Percentiles rank a stretch among this genome's conserved stretches.
Conservation (phyloP, 495 filamentous ascomycete genomes). For the Xylaria bambusicola region DNA sequence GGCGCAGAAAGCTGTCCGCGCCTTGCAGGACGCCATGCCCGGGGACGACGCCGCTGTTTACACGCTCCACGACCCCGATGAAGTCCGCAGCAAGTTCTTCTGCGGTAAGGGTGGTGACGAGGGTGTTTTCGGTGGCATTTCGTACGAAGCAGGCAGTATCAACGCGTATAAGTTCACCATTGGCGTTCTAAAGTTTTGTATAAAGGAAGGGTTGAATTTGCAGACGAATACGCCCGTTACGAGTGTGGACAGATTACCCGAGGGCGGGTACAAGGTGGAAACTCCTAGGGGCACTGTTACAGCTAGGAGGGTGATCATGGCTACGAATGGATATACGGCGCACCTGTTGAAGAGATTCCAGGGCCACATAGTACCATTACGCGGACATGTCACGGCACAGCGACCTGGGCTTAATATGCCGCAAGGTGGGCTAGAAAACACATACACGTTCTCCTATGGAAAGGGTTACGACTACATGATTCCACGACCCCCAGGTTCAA, state of each 20-base stretch:
- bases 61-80: conserved; percentile 42
- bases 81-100: conserved; percentile 50
- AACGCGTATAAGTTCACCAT: conserved; percentile 65
- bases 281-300: conserved; percentile 58
- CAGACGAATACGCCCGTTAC: conserved; percentile 62
- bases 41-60: conserved; percentile 50
- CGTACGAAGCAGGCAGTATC: conserved; percentile 63
- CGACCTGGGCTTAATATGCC: conserved; percentile 53
- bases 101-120: conserved; percentile 37
- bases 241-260: conserved; percentile 35
- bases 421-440: conserved; percentile 44
- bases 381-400: conserved; percentile 68
- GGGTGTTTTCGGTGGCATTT: conserved; percentile 53
- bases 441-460: conserved; percentile 64
- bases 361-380: conserved; percentile 64
- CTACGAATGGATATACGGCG: conserved; percentile 74
- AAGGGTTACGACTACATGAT: conserved; percentile 70
- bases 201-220: conserved; percentile 58
- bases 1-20: conserved; percentile 43
- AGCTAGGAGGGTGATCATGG: conserved; percentile 60
- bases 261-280: conserved; percentile 46
- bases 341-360: conserved; percentile 57
- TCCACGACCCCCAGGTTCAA: conserved; percentile 49
- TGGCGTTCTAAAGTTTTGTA: conserved; percentile 57
- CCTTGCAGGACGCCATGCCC: conserved; percentile 49